Conservation (phyloP, 2,329 filamentous ascomycete genomes). For the Colletotrichum neosansevieriae region DNA sequence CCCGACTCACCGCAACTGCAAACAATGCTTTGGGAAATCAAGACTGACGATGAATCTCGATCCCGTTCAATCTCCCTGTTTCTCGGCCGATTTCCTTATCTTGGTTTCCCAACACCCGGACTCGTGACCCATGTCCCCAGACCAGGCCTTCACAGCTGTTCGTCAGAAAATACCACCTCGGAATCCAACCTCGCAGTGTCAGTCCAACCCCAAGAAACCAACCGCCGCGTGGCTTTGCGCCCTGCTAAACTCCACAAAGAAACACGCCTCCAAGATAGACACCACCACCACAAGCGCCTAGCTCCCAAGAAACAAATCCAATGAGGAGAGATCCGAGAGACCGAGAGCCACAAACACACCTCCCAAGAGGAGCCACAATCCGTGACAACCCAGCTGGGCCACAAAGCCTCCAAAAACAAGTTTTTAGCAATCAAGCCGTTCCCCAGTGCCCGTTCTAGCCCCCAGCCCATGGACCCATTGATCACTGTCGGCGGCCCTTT, state of each 20-base stretch:
- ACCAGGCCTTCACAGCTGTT: neutral
- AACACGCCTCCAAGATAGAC: neutral
- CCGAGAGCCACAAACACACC: neutral
- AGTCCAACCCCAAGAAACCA: neutral
- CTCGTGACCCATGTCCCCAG: neutral
- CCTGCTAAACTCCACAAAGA: neutral
- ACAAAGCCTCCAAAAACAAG: neutral
- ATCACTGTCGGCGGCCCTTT: neutral
- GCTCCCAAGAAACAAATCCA: constrained; percentile 3
- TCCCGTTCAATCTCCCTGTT: neutral
- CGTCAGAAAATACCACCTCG: constrained; percentile 1
- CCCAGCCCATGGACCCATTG: neutral
- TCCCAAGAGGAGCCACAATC: neutral
- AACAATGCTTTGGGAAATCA: neutral
- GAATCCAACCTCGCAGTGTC: neutral
- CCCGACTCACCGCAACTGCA: constrained; percentile 6
- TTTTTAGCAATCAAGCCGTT: neutral
- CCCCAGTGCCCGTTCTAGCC: neutral
- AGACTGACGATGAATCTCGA: constrained; percentile 1
- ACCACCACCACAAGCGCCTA: too few species aligned
- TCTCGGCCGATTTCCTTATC: too few species aligned
- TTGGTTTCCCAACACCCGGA: too few species aligned
- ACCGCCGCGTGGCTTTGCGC: constrained; percentile 32
- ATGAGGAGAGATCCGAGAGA: neutral
- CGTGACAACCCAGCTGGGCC: neutral